Evolutionary conservation across 345 rosid species (phyloP), one percentile per base, ranked within the genome.

Genomic region (Limnanthes douglasii): DNA sequence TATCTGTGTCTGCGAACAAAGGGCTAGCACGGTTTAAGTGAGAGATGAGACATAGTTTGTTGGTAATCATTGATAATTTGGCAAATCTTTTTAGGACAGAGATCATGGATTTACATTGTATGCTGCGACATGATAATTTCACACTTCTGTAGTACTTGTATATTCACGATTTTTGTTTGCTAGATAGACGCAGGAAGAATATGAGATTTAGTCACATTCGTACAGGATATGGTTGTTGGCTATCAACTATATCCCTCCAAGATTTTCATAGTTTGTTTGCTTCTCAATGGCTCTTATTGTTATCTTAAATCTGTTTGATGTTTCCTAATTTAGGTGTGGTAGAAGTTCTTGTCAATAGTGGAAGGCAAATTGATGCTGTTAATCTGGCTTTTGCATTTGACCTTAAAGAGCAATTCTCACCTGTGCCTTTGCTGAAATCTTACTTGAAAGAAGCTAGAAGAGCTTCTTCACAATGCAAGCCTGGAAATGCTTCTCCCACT

Each of bases 321-420:
- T 35, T 12, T 31, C 36, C 29, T 23, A 5, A 21, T 34, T 31
- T 62, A 90, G 98, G 90, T 58, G 88, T 81, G 24, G 73, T 92
- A 36, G 72, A 75, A 68, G 85, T 80, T 43, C 67, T 92, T 35
- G 51, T 75, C 18, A 75, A 62, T 53, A 72, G 77, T 65, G 96
- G 93, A 50, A 85, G 93, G 48, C 99, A 81, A 46, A 81, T 92
- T 33, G 99, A 85, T 71, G 96, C 99, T 4, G 86, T 92, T 45
- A 92, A 85, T 69, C 45, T 85, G 71, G 96, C 99, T 37, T 92
- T 85, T 65, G 93, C 94, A 25, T 92, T 92, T 68, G 75, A 69
- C 65, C 72, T 92, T 26, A 81, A 83, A 4, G 73, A 65, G 42
- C 80, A 62, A 64, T 92, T 92, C 62, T 51, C 74, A 18, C 94